Conservation (phyloP, 176 grass and related monocot genomes). For the Avena eriantha region DNA sequence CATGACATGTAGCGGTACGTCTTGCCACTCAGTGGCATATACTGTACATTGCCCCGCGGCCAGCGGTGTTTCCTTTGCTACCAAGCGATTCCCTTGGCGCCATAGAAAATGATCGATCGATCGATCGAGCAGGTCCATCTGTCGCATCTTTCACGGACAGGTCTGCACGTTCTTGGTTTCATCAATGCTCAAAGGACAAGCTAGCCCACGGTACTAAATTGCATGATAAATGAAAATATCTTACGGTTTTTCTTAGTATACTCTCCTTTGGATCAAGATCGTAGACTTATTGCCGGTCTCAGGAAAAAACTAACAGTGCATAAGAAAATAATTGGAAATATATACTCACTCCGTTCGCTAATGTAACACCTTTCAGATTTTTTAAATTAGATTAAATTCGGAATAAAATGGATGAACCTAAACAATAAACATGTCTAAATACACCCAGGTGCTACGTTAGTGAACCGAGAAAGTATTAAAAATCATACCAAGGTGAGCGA, state of each 20-base stretch:
- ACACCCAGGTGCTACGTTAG: too few relatives aligned
- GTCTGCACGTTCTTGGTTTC: conserved; percentile 15
- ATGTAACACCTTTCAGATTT: too few relatives aligned
- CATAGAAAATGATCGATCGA: neutral
- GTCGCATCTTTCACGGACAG: conserved; percentile 36
- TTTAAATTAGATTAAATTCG: too few relatives aligned
- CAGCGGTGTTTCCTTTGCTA: conserved; percentile 6
- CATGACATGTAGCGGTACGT: neutral
- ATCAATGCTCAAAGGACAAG: neutral
- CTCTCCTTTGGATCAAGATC: too few relatives aligned
- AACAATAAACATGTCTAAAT: too few relatives aligned
- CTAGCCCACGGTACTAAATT: neutral
- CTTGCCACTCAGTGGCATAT: neutral
- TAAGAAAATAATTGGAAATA: too few relatives aligned
- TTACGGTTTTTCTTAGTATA: neutral
- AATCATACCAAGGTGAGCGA: too few relatives aligned
- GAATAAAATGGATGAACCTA: too few relatives aligned
- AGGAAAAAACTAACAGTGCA: too few relatives aligned
- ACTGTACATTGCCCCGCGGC: neutral
- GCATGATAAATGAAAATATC: neutral
- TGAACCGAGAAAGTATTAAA: too few relatives aligned
- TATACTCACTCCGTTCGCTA: too few relatives aligned
- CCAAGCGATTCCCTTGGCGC: conserved; percentile 34
- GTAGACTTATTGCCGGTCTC: too few relatives aligned
- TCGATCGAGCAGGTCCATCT: conserved; percentile 18